Base-by-base conservation (phyloP, 1,284 basidiomycete species). In the Apiotrichum siamense region DNA sequence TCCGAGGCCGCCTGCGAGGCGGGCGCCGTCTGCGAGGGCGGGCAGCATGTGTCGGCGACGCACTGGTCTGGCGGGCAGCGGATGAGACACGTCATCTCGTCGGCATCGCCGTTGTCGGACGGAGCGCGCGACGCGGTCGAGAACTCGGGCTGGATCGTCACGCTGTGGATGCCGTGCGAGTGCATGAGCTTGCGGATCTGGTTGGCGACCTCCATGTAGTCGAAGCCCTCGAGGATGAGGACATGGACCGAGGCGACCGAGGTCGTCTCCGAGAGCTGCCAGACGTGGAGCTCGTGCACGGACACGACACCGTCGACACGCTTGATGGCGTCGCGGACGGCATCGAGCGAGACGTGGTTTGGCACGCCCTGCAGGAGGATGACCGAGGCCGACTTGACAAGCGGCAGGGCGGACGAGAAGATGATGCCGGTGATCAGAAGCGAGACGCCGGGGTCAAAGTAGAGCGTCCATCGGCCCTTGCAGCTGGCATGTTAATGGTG, bases 311-410 rank as follows among this genome's bases (percentile, higher is more conserved):
- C 94, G 3, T 85, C 80, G 17, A 97, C 86, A 7, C 76, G 75
- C 24, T 87, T 77, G 57, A 99, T 92, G 6, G 86, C 83, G 15
- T 79, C 74, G 45, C 87, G 84, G 17, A 98, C 87, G 52, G 84
- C 83, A 23, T 94, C 90, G 31, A 98, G 80, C 4, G 90, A 91
- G 17, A 98, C 82, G 11, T 85, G 86, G 0, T 86, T 78, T 0
- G 96, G 96, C 2, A 97, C 94, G 38, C 88, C 94, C 75, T 99
- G 96, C 7, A 98, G 78, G n/a, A 98, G 78, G 67, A 99, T 97
- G 75, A 90, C 93, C 12, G 92, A 92, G 4, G 94, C 88, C 59
- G 89, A 92, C 72, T 85, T 87, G 60, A 96, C 93, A 11, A 98
- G 80, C 9, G 96, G 96, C 38, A 98, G 69, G 3, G 96, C 91